A percentile compares a stretch with the other conserved stretches of the same genome.
Evolutionary conservation across 371 early-diverging fungal genomes (phyloP).

Genomic region (Mucor irregularis): DNA sequence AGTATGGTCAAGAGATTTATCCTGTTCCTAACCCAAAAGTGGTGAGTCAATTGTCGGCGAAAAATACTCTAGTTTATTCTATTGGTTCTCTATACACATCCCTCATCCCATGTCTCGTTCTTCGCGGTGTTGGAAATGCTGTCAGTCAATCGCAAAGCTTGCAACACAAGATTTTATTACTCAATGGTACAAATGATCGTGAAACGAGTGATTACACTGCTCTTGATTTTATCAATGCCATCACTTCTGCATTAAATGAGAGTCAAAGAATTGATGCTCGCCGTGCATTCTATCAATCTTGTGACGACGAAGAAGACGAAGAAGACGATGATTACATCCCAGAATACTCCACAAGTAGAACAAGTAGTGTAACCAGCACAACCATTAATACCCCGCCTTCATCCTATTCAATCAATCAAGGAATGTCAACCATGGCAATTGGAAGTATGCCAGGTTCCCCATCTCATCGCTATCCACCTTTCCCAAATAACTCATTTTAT

Average conservation of each 20-base stretch:
- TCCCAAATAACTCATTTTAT: constrained; percentile 36
- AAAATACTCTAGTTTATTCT: constrained; percentile 62
- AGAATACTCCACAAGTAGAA: constrained; percentile 5
- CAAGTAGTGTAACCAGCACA: constrained; percentile 7
- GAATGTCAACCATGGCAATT: constrained; percentile 5
- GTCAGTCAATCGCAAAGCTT: constrained; percentile 57
- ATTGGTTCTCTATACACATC: constrained; percentile 78
- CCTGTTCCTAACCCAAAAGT: constrained; percentile 69
- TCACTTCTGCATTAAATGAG: constrained; percentile 66
- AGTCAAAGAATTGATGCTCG: constrained; percentile 48
- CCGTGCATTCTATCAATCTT: constrained; percentile 40
- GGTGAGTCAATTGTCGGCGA: constrained; percentile 51
- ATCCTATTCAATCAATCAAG: constrained; percentile 8
- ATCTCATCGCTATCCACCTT: constrained; percentile 36
- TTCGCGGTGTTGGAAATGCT: constrained; percentile 66
- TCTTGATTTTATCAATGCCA: constrained; percentile 67
- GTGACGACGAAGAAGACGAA: constrained; percentile 17
- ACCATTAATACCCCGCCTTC: constrained; percentile 13
- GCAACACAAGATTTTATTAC: constrained; percentile 63
- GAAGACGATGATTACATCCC: constrained; percentile 14
- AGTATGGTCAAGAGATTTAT: constrained; percentile 69
- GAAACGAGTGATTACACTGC: constrained; percentile 73
- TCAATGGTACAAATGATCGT: constrained; percentile 74
- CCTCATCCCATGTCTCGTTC: constrained; percentile 67
- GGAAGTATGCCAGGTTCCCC: constrained; percentile 26